A percentile compares a stretch with the other conserved stretches of the same genome.
Evolutionary conservation across 1,284 basidiomycete genomes (phyloP).

Genomic region (Ceratobasidium sp.): DNA sequence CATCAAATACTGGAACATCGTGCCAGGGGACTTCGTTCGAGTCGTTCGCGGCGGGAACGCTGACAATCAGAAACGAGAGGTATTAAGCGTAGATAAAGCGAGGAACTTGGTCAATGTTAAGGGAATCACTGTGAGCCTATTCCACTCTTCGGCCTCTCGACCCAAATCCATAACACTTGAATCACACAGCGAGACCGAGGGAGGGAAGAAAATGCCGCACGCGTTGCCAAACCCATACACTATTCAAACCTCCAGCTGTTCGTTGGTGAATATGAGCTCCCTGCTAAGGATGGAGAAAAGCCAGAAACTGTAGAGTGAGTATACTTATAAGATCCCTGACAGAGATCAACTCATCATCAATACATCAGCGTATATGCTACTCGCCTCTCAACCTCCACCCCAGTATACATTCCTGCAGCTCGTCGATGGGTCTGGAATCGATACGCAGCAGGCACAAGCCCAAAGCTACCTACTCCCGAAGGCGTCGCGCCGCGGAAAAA

Average conservation of each 20-base stretch:
- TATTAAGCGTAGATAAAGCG: slow-evolving; percentile 76
- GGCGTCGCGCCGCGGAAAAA: slow-evolving; percentile 57
- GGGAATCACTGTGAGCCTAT: slow-evolving; percentile 56
- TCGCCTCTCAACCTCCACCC: slow-evolving; percentile 71
- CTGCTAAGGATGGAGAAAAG: slow-evolving; percentile 62
- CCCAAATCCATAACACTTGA: neutral
- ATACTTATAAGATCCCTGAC: neutral
- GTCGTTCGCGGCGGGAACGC: slow-evolving; percentile 63
- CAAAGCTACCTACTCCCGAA: slow-evolving; percentile 62
- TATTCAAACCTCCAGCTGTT: slow-evolving; percentile 83
- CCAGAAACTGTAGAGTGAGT: slow-evolving; percentile 65
- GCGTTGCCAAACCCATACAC: slow-evolving; percentile 61
- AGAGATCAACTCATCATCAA: neutral
- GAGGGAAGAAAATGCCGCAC: neutral
- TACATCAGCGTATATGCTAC: slow-evolving; percentile 76
- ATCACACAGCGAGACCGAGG: slow-evolving; percentile 14
- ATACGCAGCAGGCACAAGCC: slow-evolving; percentile 73
- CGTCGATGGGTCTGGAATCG: slow-evolving; percentile 74
- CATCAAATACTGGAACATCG: slow-evolving; percentile 86
- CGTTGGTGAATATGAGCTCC: slow-evolving; percentile 74
- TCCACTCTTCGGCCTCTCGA: neutral
- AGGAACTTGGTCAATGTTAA: slow-evolving; percentile 79
- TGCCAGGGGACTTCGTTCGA: slow-evolving; percentile 84
- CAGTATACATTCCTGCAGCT: slow-evolving; percentile 67
- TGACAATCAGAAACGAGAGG: slow-evolving; percentile 64